Conservation (phyloP, 2,329 filamentous ascomycete genomes). For the Sporothrix curviconia region DNA sequence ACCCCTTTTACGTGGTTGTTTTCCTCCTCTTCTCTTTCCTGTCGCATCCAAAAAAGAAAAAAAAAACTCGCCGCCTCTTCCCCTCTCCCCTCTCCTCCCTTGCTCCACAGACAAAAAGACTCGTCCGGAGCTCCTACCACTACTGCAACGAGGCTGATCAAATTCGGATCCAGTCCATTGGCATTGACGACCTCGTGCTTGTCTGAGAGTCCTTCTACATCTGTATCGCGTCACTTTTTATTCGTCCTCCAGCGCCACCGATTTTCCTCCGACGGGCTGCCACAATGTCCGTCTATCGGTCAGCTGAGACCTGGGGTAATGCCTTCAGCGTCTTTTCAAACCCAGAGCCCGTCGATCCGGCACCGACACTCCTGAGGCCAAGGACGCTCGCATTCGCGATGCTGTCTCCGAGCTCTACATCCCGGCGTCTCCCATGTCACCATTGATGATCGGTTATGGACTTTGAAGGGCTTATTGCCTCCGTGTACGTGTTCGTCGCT, state of each 20-base stretch:
- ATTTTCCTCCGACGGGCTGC: slow-evolving; percentile 36
- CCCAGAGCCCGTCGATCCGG: background rate
- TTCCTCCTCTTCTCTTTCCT: too few species aligned
- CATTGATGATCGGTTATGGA: slow-evolving; percentile 27
- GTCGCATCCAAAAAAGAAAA: too few species aligned
- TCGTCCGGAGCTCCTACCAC: too few species aligned
- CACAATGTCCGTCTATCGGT: slow-evolving; percentile 63
- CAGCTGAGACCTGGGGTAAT: slow-evolving; percentile 56
- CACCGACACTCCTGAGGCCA: background rate
- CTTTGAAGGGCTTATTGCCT: slow-evolving; percentile 39
- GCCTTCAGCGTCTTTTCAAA: slow-evolving; percentile 13
- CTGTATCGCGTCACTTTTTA: too few species aligned
- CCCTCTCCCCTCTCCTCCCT: too few species aligned
- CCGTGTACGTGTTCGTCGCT: slow-evolving; percentile 50
- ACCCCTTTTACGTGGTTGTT: too few species aligned
- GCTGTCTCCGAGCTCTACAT: slow-evolving; percentile 58
- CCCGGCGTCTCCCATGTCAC: slow-evolving; percentile 56
- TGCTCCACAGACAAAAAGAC: too few species aligned
- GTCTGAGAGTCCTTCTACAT: too few species aligned
- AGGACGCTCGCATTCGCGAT: background rate
- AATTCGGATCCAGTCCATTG: too few species aligned
- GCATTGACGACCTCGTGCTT: too few species aligned
- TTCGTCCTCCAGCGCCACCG: background rate
- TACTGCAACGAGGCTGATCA: too few species aligned
- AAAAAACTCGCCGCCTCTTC: too few species aligned